Conservation (phyloP, 768 basidiomycete genomes). For the Agrocybe pediades region DNA sequence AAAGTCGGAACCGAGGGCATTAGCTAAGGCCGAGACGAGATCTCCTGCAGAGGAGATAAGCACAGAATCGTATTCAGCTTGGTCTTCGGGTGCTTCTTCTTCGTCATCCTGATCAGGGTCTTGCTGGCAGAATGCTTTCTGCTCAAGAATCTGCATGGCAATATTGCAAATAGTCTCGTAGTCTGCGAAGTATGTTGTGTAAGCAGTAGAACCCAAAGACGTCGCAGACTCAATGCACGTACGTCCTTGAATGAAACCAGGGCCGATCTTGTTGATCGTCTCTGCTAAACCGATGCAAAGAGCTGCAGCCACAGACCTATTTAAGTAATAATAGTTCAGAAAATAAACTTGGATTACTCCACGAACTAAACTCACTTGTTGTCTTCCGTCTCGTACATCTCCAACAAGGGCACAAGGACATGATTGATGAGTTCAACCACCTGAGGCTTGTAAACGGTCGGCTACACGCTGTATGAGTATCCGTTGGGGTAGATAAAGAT, state of each 20-base stretch:
- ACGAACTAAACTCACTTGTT: slow-evolving; percentile 77
- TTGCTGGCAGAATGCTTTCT: slow-evolving; percentile 95
- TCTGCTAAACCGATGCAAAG: slow-evolving; percentile 90
- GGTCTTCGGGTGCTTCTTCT: slow-evolving; percentile 84
- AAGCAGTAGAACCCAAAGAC: slow-evolving; percentile 5
- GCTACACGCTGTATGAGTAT: slow-evolving; percentile 8
- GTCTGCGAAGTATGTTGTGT: slow-evolving; percentile 39
- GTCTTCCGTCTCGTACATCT: slow-evolving; percentile 93
- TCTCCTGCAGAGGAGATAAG: slow-evolving; percentile 94
- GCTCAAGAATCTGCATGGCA: slow-evolving; percentile 83
- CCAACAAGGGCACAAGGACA: slow-evolving; percentile 71
- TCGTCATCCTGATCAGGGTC: slow-evolving; percentile 92
- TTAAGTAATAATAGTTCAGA: slow-evolving; percentile 49
- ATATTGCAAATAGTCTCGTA: slow-evolving; percentile 80
- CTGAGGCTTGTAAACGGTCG: slow-evolving; percentile 55
- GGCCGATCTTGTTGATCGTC: slow-evolving; percentile 90
- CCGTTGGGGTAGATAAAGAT: not conserved
- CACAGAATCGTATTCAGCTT: slow-evolving; percentile 96
- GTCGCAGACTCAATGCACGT: slow-evolving; percentile 25
- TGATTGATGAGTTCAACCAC: slow-evolving; percentile 82
- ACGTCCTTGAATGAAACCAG: slow-evolving; percentile 81
- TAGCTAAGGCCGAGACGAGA: slow-evolving; percentile 87
- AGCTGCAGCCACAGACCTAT: slow-evolving; percentile 83
- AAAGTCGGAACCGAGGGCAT: slow-evolving; percentile 85
- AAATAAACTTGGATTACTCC: slow-evolving; percentile 10